Evolutionary conservation across 805 yeast species (phyloP), one percentile per base, ranked within the genome.

Genomic region (Candida michaelii): DNA sequence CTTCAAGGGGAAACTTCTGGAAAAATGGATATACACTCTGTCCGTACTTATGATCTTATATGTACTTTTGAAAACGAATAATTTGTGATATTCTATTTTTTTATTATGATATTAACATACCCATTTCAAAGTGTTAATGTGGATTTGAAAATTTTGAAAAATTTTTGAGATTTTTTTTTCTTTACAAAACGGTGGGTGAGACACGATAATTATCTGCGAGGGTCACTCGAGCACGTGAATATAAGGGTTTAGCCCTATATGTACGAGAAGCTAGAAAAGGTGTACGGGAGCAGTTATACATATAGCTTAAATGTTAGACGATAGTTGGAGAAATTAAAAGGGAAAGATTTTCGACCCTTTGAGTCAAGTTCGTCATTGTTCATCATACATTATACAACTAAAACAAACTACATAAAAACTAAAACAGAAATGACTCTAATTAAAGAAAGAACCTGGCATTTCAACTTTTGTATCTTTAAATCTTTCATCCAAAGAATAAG

Each of bases 71-170:
- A 12, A 6, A 14, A n/a, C 17, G 5, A 12, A 27, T 25, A 7
- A 13, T 21, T 21, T 30, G 10, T 17, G 30, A 18, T 25, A 23
- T 25, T 24, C 33, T 16, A 15, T 24, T 13, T 11, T 36, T 17
- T 9, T 24, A 15, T 19, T 21, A 12, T 15, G n/a, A 31, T 30
- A 17, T 25, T 39, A 33, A 58, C 62, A 58, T 58, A 58, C 62
- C 62, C 62, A 58, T 58, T 56, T 50, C 50, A 49, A 48, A 52
- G 52, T 50, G 57, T 39, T 55, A 52, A 12, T 23, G 27, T 34
- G 37, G 29, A 34, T 34, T 34, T 34, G 37, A 27, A 43, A 34
- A 33, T 27, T 32, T 25, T 36, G 48, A 47, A 44, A 47, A 44
- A 16, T 47, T 47, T 47, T 47, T 44, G 51, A 34, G 43, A 37